Evolutionary conservation across 2,329 filamentous ascomycete genomes (phyloP), one percentile per base, ranked within the genome.

Genomic region (Talaromyces sp.): DNA sequence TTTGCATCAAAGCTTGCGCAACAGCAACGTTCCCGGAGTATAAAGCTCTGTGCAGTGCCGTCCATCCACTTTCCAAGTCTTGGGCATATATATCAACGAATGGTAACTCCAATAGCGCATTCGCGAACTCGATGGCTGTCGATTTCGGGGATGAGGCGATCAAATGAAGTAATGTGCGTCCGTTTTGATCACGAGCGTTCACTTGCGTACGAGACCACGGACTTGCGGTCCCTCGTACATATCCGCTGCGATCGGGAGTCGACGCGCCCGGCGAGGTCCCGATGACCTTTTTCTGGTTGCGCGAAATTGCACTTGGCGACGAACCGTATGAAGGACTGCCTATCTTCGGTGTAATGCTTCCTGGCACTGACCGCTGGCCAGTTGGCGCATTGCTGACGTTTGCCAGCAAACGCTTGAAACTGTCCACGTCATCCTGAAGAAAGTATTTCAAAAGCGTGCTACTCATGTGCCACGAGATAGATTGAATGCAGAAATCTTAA

Each of bases 391-490:
- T 85, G 75, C 85, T 84, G 80, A 89, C 85, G 78, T 87, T 87
- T 75, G 89, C 89, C 86, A 99, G 86, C 76, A 96, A 87, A 83
- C 90, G 90, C 82, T 91, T 90, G 86, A 99, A 98, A 76, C 84
- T 88, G 78, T 96, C 93, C 88, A 97, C 90, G 88, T 99, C 93
- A 86, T 97, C 91, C 88, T 97, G 90, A 84, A 96, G 90, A 79
- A 94, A 98, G 79, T 87, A 92, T 86, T 93, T 93, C 94, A 94
- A 97, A 79, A 99, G 88, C 87, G 90, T 87, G 84, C 93, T 90
- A 89, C 92, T 98, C 94, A 98, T 95, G 88, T 87, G 88, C 82
- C 77, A 79, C 72, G 71, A 73, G 66, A 73, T 71, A 62, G 75
- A 62, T 69, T 63, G 56, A 43, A 69, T 69, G 70, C 72, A 71